Evolutionary conservation across 2,329 filamentous ascomycete species (phyloP).

Genomic region (Lachnellula occidentalis): DNA sequence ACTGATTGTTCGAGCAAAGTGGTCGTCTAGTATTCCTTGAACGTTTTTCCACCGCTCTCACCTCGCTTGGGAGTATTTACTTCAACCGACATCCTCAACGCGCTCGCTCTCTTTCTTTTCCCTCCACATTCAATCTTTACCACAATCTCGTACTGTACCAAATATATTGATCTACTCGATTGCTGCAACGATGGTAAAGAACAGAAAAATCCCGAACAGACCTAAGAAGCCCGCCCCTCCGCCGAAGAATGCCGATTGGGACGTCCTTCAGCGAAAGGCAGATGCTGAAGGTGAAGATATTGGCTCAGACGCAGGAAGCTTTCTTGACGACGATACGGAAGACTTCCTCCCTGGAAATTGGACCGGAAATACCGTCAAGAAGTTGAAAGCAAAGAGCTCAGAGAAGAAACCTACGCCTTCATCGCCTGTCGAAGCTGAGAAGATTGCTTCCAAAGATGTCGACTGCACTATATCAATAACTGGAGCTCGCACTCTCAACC

Average conservation of each 20-base stretch:
- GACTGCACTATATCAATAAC: too few species aligned
- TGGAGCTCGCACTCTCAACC: too few species aligned
- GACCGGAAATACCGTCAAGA: background rate
- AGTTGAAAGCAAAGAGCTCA: background rate
- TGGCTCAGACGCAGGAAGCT: background rate
- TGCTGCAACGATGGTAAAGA: background rate
- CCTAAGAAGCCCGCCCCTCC: background rate
- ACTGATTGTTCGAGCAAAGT: too few species aligned
- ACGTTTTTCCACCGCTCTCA: too few species aligned
- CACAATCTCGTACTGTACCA: background rate
- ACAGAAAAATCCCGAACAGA: background rate
- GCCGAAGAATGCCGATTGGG: background rate
- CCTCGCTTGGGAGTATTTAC: too few species aligned
- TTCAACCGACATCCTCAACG: too few species aligned
- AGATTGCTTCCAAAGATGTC: background rate
- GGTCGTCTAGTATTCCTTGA: too few species aligned
- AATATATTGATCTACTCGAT: too few species aligned
- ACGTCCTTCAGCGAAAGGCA: background rate
- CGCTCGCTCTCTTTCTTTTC: too few species aligned
- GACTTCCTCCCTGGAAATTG: conserved; percentile 1
- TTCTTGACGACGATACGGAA: conserved; percentile 5
- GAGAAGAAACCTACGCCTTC: background rate
- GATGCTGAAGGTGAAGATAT: background rate
- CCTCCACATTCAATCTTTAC: too few species aligned
- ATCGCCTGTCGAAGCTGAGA: background rate